A percentile compares a stretch with the other conserved stretches of the same genome.
These are phyloP conservation scores for Macrotyloma uniflorum DNA, from an alignment of 306 rosid species.

Conservation along the genomic window DNA sequence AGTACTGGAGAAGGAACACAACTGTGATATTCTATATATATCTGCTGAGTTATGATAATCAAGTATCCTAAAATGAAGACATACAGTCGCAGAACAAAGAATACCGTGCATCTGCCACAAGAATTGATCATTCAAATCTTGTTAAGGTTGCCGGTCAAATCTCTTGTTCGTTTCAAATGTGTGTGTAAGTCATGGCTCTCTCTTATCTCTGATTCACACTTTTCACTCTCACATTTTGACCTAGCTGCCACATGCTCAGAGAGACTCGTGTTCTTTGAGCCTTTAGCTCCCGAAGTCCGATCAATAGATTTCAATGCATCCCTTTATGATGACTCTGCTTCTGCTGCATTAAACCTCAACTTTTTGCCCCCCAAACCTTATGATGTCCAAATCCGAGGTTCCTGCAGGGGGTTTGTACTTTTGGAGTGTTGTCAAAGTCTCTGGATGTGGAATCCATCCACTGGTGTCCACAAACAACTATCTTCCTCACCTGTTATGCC, in stretches of 20 bases:
- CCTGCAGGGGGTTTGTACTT: neutral
- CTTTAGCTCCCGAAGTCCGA: neutral
- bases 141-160: neutral
- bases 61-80: no score
- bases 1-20: neutral
- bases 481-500: neutral
- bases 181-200: constrained; percentile 5
- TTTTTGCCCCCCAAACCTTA: neutral
- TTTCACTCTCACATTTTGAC: constrained; percentile 16
- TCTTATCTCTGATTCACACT: neutral
- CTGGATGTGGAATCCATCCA: constrained; percentile 32
- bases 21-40: neutral
- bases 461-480: neutral
- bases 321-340: neutral
- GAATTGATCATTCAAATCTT: constrained; percentile 16
- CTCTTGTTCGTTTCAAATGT: neutral
- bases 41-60: no score
- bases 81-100: no score
- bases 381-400: neutral
- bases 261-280: neutral
- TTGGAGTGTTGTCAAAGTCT: neutral
- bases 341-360: neutral
- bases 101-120: neutral
- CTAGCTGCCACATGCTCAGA: neutral
- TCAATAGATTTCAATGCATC: neutral